Conservation (phyloP, 1,284 basidiomycete species). For the Mycena citricolor region DNA sequence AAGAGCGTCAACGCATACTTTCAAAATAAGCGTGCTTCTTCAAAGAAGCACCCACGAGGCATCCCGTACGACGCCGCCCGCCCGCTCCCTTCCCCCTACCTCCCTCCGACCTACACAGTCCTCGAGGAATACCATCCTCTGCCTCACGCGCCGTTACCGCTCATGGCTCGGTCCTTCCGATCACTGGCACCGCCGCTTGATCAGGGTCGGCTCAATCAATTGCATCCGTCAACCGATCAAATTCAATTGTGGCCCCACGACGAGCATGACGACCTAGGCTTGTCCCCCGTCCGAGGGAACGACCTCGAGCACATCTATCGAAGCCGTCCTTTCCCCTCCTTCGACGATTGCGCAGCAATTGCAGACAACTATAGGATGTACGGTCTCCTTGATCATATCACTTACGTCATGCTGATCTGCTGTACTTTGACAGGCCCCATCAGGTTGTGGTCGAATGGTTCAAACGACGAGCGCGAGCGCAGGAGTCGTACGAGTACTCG, state of each 20-base stretch:
- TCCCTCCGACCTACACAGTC: too few species aligned
- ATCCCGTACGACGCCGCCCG: conserved; percentile 43
- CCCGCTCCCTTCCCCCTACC: conserved; percentile 33
- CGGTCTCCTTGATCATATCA: conserved; percentile 36
- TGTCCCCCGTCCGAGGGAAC: conserved; percentile 62
- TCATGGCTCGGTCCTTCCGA: conserved; percentile 33
- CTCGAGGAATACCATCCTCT: too few species aligned
- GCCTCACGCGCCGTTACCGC: too few species aligned
- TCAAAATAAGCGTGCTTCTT: conserved; percentile 79
- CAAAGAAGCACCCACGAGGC: conserved; percentile 57
- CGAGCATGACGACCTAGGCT: too few species aligned
- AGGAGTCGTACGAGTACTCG: too few species aligned
- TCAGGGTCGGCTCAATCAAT: conserved; percentile 23
- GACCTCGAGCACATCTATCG: conserved; percentile 64
- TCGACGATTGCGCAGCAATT: conserved; percentile 62
- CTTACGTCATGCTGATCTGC: conserved; percentile 26
- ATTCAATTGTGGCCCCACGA: conserved; percentile 42
- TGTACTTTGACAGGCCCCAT: conserved; percentile 60
- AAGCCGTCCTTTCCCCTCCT: conserved; percentile 60
- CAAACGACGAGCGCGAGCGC: too few species aligned
- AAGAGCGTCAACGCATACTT: conserved; percentile 84
- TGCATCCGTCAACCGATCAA: conserved; percentile 28
- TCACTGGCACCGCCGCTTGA: conserved; percentile 36
- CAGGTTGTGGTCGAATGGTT: conserved; percentile 82
- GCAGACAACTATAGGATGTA: conserved; percentile 72